Conservation (phyloP, 495 filamentous ascomycete species). For the Hypoxylon subgilvum region DNA sequence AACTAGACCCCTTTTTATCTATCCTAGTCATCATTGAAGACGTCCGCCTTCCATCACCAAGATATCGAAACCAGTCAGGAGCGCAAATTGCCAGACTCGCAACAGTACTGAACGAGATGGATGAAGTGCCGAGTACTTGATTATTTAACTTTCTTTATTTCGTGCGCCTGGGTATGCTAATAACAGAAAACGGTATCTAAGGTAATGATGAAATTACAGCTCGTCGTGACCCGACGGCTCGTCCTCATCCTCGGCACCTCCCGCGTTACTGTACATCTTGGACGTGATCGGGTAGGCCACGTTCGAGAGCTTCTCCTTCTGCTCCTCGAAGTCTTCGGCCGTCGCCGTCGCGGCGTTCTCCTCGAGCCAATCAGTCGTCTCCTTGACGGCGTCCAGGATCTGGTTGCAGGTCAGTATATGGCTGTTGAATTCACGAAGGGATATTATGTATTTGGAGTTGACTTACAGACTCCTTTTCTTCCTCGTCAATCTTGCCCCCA, state of each 20-base stretch:
- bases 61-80: too few relatives aligned
- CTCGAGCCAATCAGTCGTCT: slow-evolving; percentile 95
- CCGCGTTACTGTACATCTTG: slow-evolving; percentile 84
- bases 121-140: not conserved
- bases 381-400: slow-evolving; percentile 96
- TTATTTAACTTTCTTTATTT: slow-evolving; percentile 43
- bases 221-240: slow-evolving; percentile 85
- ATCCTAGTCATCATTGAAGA: too few relatives aligned
- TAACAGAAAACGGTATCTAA: slow-evolving; percentile 37
- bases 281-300: slow-evolving; percentile 98
- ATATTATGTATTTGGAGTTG: not conserved
- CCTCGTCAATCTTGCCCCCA: slow-evolving; percentile 96
- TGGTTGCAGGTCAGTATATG: slow-evolving; percentile 42
- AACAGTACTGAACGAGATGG: not conserved
- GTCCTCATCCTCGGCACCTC: slow-evolving; percentile 70
- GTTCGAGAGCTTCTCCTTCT: slow-evolving; percentile 97
- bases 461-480: slow-evolving; percentile 94
- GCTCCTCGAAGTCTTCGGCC: slow-evolving; percentile 96
- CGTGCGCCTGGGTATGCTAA: slow-evolving; percentile 40
- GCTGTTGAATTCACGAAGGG: not conserved
- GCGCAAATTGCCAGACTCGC: not conserved
- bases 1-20: too few relatives aligned
- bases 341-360: slow-evolving; percentile 88
- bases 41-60: too few relatives aligned
- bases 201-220: slow-evolving; percentile 68